These are phyloP conservation scores for Dendrobium nobile DNA, from an alignment of 106 monocot genomes.

Conservation along the genomic window DNA sequence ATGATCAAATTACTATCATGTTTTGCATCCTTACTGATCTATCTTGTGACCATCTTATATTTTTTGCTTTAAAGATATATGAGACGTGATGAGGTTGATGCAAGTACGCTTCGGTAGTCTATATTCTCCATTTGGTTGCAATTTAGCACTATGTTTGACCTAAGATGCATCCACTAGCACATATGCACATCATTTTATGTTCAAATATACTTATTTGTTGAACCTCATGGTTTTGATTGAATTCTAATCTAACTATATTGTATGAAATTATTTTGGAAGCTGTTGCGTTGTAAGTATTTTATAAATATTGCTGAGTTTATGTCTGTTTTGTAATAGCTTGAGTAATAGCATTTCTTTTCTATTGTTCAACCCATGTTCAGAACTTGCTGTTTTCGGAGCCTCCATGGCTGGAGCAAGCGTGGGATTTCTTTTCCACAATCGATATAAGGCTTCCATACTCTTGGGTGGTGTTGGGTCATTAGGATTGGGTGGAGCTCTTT, in stretches of 20 bases:
- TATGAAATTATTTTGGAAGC: background rate
- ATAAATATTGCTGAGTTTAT: background rate
- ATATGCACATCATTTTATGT: background rate
- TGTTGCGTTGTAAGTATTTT: background rate
- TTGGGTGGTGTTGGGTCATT: constrained; percentile 78
- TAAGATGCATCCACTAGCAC: background rate
- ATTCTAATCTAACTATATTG: background rate
- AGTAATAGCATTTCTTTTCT: background rate
- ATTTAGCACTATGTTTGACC: background rate
- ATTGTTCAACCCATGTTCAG: constrained; percentile 21
- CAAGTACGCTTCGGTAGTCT: background rate
- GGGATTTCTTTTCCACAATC: constrained; percentile 89
- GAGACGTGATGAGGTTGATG: background rate
- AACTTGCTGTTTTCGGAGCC: constrained; percentile 80
- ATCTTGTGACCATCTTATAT: background rate
- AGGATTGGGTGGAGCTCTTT: constrained; percentile 87
- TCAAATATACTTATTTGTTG: background rate
- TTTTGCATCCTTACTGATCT: background rate
- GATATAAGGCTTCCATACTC: constrained; percentile 67
- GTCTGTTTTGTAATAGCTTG: background rate
- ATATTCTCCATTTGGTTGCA: background rate
- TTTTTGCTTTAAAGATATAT: background rate
- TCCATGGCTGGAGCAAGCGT: constrained; percentile 87
- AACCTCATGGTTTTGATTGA: background rate
- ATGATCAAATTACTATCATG: background rate